These are phyloP conservation scores for Talaromyces liani DNA, from an alignment of 495 filamentous ascomycete species.

Conservation along the genomic window DNA sequence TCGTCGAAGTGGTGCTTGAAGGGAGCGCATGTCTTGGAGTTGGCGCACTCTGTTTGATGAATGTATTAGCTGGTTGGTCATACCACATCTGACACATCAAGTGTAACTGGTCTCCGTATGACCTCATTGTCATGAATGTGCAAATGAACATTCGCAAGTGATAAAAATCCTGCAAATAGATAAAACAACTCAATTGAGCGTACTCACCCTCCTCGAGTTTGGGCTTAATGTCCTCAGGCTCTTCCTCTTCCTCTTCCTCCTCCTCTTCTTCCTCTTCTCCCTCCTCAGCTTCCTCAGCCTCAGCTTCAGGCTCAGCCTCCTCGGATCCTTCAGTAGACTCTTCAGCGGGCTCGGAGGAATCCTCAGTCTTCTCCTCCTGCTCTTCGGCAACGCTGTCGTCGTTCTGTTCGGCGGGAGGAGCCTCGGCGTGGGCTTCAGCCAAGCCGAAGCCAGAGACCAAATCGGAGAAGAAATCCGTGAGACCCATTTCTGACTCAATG, in stretches of 20 bases:
- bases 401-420: slow-evolving; percentile 43
- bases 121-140: not conserved
- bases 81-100: not conserved
- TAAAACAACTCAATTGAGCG: not conserved
- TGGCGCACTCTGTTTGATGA: slow-evolving; percentile 64
- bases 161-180: not conserved
- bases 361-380: slow-evolving; percentile 33
- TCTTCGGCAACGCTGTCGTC: slow-evolving; percentile 43
- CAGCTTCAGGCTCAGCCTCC: slow-evolving; percentile 36
- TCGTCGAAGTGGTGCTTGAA: slow-evolving; percentile 97
- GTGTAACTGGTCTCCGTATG: not conserved
- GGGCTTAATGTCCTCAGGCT: slow-evolving; percentile 81
- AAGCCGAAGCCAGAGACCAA: slow-evolving; percentile 50
- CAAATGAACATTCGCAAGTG: not conserved
- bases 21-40: slow-evolving; percentile 74
- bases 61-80: not conserved
- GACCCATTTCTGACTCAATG: slow-evolving; percentile 44
- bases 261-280: slow-evolving; percentile 55
- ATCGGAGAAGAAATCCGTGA: slow-evolving; percentile 58
- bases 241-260: slow-evolving; percentile 86
- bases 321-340: slow-evolving; percentile 27
- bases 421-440: slow-evolving; percentile 54
- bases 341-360: slow-evolving; percentile 20
- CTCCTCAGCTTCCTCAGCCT: slow-evolving; percentile 39
- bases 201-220: slow-evolving; percentile 83